Conservation (phyloP, 441 rosid genomes). For the Kokia cookei region DNA sequence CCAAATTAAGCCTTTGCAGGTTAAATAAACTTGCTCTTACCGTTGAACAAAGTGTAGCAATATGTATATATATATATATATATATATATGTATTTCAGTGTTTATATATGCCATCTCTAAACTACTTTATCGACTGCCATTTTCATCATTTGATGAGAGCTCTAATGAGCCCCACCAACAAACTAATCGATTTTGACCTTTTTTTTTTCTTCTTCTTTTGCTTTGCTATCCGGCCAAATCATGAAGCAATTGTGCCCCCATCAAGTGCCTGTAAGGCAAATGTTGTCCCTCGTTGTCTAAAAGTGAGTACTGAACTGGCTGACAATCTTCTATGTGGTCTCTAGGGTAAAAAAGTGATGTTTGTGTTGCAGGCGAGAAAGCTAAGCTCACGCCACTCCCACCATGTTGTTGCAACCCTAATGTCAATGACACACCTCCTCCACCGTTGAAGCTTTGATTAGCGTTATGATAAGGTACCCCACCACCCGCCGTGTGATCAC, state of each 20-base stretch:
- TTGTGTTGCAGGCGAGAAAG: slow-evolving; percentile 64
- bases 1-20: slow-evolving; percentile 14
- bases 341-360: slow-evolving; percentile 67
- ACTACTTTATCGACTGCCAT: slow-evolving; percentile 14
- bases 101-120: slow-evolving; percentile 27
- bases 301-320: slow-evolving; percentile 71
- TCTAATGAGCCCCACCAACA: slow-evolving; percentile 3
- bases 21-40: neutral
- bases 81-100: slow-evolving; percentile 17
- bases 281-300: slow-evolving; percentile 81
- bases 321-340: slow-evolving; percentile 74
- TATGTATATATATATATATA: slow-evolving; percentile 18
- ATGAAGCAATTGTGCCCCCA: slow-evolving; percentile 94
- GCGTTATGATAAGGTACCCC: slow-evolving; percentile 41
- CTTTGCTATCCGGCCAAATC: slow-evolving; percentile 64
- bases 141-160: slow-evolving; percentile 3
- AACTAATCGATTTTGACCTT: neutral
- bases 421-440: slow-evolving; percentile 84
- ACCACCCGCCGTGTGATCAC: slow-evolving; percentile 39
- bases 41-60: slow-evolving; percentile 16
- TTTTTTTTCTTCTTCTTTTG: neutral
- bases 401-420: slow-evolving; percentile 87
- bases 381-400: slow-evolving; percentile 60
- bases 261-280: slow-evolving; percentile 80
- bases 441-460: slow-evolving; percentile 45